Evolutionary conservation across 2,329 filamentous ascomycete species (phyloP).

Genomic region (Penicillium glabrum): DNA sequence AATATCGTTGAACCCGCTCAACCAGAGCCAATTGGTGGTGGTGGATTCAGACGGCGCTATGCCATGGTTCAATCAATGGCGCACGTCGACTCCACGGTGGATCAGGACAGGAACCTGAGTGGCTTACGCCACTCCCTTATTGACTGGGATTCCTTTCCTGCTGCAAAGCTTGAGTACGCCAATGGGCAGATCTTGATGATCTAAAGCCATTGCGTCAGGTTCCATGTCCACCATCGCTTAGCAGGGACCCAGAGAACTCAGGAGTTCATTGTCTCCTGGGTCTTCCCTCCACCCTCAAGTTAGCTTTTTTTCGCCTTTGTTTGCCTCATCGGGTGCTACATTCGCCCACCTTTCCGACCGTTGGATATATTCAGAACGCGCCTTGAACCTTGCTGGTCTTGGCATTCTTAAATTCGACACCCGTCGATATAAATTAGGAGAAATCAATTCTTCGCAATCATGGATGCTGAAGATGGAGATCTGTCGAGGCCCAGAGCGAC

Average conservation of each 20-base stretch:
- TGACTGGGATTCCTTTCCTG: slow-evolving; percentile 5
- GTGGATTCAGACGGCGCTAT: slow-evolving; percentile 1
- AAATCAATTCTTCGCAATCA: not conserved
- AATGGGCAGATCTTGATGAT: slow-evolving; percentile 15
- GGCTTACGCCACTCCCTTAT: slow-evolving; percentile 5
- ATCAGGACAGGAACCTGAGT: slow-evolving; percentile 17
- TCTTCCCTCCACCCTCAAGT: not conserved
- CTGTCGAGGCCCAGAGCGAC: slow-evolving; percentile 6
- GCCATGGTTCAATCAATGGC: slow-evolving; percentile 11
- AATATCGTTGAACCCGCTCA: not conserved
- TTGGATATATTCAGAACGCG: not conserved
- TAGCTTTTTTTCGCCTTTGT: not conserved
- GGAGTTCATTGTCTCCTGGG: not conserved
- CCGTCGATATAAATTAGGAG: not conserved
- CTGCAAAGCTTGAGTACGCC: slow-evolving; percentile 7
- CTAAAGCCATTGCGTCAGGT: slow-evolving; percentile 14
- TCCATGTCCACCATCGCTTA: not conserved
- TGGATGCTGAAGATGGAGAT: slow-evolving; percentile 10
- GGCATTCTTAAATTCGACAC: not conserved
- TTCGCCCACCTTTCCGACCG: not conserved
- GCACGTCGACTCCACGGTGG: slow-evolving; percentile 5
- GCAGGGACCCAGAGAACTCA: not conserved
- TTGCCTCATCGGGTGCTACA: not conserved
- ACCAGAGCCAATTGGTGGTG: not conserved
- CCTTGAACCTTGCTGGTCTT: not conserved